Evolutionary conservation across 345 rosid genomes (phyloP).

Genomic region (Rhodamnia argentea): DNA sequence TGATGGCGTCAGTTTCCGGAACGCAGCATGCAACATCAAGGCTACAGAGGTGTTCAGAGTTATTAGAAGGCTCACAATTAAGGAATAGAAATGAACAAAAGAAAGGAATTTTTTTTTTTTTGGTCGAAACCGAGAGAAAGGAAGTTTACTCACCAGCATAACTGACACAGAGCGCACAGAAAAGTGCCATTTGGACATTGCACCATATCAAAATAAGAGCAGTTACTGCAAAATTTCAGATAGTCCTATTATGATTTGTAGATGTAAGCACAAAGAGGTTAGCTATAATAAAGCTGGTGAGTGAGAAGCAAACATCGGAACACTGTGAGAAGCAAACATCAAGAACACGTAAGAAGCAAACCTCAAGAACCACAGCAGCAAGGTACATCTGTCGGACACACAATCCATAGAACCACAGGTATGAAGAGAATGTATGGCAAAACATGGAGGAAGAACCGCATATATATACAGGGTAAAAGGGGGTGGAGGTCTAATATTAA

Average conservation of each 20-base stretch:
- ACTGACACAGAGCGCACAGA: constrained; percentile 54
- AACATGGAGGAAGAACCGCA: neutral
- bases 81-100: neutral
- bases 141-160: constrained; percentile 46
- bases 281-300: neutral
- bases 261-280: neutral
- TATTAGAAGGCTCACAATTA: neutral
- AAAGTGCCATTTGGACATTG: constrained; percentile 85
- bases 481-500: neutral
- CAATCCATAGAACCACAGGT: neutral
- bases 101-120: neutral
- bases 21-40: constrained; percentile 70
- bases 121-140: neutral
- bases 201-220: constrained; percentile 49
- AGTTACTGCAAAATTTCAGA: constrained; percentile 47
- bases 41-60: constrained; percentile 19
- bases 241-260: neutral
- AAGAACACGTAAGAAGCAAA: neutral
- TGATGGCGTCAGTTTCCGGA: constrained; percentile 57
- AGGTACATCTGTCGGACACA: neutral
- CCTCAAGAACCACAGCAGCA: neutral
- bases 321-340: neutral
- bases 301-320: neutral
- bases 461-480: neutral
- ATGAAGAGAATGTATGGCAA: neutral